Evolutionary conservation across 257 asterid genomes (phyloP), one percentile per base, ranked within the genome.

Genomic region (Solanum sitiens): DNA sequence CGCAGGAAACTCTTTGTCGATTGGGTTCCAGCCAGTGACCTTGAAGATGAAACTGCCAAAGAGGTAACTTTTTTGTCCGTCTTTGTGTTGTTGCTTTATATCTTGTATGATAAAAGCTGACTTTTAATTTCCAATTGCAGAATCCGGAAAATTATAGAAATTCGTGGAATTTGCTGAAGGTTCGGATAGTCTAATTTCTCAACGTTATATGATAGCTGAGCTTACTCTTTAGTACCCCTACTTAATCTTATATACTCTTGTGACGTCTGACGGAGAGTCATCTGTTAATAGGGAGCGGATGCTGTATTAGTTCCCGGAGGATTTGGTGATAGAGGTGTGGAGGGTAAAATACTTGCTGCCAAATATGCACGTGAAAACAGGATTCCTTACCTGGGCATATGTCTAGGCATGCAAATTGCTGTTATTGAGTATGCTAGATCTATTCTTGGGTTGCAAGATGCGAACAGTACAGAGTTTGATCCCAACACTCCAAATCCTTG

Each of bases 1-100:
- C 90, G 32, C 74, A 91, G 95, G 93, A 93, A 94, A 89, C 92
- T 94, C 83, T 92, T 92, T 89, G 86, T 93, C 86, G 95, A 93
- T 86, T 93, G 96, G 98, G 98, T 94, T 63, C 93, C 96, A n/a
- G 95, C 98, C 77, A 91, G 96, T 90, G 98, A 94, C 91, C 98
- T 94, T 87, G 98, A 94, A 93, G 90, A 87, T 83, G 91, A 94
- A 70, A 90, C 95, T 80, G 90, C 91, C 74, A 85, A 87, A 76
- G 94, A 94, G 98, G 98, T 93, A 87, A 27, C 30, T 39, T 50
- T 84, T 90, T 6, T 39, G 32, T 86, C 61, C 65, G 73, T 56
- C 72, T 84, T 80, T 53, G 72, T 89, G 53, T 87, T 40, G 8
- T 77, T 63, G 89, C 59, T 68, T 88, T 89, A 44, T 76, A 40